Evolutionary conservation across 306 rosid species (phyloP).

Genomic region (Cucurbita maxima): DNA sequence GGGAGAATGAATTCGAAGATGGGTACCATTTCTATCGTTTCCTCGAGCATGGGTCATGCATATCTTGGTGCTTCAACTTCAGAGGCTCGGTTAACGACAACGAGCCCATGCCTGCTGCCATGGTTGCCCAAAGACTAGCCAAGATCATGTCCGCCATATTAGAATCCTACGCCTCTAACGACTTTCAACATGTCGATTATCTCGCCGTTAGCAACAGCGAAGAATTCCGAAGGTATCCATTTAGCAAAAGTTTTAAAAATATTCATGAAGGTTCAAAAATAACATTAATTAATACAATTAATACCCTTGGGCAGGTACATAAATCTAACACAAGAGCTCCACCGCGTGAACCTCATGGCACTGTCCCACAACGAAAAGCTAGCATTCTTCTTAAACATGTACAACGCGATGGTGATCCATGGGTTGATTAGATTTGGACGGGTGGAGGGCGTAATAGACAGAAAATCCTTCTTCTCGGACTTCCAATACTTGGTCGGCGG

Average conservation of each 20-base stretch:
- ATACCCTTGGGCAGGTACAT: slow-evolving; percentile 44
- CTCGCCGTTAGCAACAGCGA: slow-evolving; percentile 64
- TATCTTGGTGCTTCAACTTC: slow-evolving; percentile 58
- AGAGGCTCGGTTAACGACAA: slow-evolving; percentile 38
- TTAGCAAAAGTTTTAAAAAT: too few relatives aligned
- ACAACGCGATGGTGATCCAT: slow-evolving; percentile 94
- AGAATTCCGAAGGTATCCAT: slow-evolving; percentile 70
- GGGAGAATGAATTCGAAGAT: slow-evolving; percentile 72
- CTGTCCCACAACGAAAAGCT: slow-evolving; percentile 56
- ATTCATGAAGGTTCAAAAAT: too few relatives aligned
- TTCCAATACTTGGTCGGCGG: slow-evolving; percentile 81
- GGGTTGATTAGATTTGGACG: slow-evolving; percentile 51
- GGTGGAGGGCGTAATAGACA: slow-evolving; percentile 60
- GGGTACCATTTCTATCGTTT: slow-evolving; percentile 76
- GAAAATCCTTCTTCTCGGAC: slow-evolving; percentile 61
- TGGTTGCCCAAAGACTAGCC: slow-evolving; percentile 39
- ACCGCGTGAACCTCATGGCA: slow-evolving; percentile 49
- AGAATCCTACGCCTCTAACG: slow-evolving; percentile 75
- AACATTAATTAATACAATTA: not conserved
- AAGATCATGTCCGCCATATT: slow-evolving; percentile 84
- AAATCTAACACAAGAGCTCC: slow-evolving; percentile 58
- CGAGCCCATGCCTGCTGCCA: slow-evolving; percentile 54
- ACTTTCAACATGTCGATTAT: slow-evolving; percentile 52
- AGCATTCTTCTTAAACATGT: slow-evolving; percentile 76
- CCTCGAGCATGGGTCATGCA: slow-evolving; percentile 72